Percentiles rank a stretch among this genome's conserved stretches.
These are phyloP conservation scores for Termitomyces sp. DNA, from an alignment of 768 basidiomycete species.

Conservation along the genomic window DNA sequence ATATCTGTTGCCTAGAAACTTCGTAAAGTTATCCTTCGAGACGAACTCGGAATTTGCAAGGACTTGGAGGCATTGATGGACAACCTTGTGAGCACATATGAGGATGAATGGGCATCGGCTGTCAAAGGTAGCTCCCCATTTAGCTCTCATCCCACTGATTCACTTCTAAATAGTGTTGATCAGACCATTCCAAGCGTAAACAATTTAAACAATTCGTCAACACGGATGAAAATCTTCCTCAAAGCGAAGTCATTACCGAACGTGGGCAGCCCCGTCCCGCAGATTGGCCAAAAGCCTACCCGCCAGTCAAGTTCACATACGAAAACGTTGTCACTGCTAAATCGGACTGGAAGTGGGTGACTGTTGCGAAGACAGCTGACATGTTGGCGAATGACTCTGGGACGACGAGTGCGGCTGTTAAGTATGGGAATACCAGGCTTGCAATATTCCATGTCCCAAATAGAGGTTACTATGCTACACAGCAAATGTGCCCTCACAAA, in stretches of 20 bases:
- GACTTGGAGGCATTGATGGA: slow-evolving; percentile 67
- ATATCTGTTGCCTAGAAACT: slow-evolving; percentile 37
- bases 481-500: slow-evolving; percentile 53
- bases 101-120: slow-evolving; percentile 66
- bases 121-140: slow-evolving; percentile 30
- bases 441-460: slow-evolving; percentile 63
- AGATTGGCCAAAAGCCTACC: slow-evolving; percentile 59
- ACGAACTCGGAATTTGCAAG: slow-evolving; percentile 66
- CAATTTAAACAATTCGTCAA: slow-evolving; percentile 65
- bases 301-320: slow-evolving; percentile 37
- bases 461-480: slow-evolving; percentile 57
- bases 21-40: slow-evolving; percentile 57
- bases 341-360: slow-evolving; percentile 54
- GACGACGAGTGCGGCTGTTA: slow-evolving; percentile 48
- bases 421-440: slow-evolving; percentile 61
- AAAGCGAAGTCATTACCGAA: slow-evolving; percentile 50
- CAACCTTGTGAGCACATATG: slow-evolving; percentile 56
- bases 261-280: slow-evolving; percentile 61
- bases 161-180: background rate
- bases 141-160: background rate
- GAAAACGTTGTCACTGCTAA: slow-evolving; percentile 18
- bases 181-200: slow-evolving; percentile 39
- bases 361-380: slow-evolving; percentile 42
- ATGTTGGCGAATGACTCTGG: slow-evolving; percentile 38
- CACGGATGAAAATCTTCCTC: slow-evolving; percentile 39